Evolutionary conservation across 768 basidiomycete genomes (phyloP).

Genomic region (Suillus ampliporus): DNA sequence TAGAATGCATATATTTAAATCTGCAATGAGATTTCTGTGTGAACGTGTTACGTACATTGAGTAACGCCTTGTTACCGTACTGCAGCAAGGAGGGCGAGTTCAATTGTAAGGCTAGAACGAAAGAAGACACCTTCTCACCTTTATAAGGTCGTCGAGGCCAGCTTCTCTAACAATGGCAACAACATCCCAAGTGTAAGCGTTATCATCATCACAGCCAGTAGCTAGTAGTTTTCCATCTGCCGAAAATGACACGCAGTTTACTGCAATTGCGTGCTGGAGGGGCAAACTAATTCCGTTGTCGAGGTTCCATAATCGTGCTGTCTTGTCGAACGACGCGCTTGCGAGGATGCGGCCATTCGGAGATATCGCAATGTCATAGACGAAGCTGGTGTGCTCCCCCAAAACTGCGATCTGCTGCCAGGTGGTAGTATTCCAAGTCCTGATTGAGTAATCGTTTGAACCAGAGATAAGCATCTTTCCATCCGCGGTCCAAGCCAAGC

Average conservation of each 20-base stretch:
- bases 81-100: not conserved
- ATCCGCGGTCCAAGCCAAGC: not conserved
- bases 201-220: not conserved
- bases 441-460: not conserved
- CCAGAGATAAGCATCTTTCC: conserved; percentile 6
- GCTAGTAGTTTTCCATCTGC: not conserved
- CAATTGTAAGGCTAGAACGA: not conserved
- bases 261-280: not conserved
- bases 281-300: not conserved
- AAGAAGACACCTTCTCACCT: not conserved
- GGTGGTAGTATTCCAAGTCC: not conserved
- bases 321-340: conserved; percentile 14
- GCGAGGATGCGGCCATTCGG: conserved; percentile 6
- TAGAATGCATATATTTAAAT: not conserved
- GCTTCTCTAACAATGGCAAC: not conserved
- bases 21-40: not conserved
- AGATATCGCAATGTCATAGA: conserved; percentile 3
- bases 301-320: conserved; percentile 3
- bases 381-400: not conserved
- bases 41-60: not conserved
- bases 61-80: not conserved
- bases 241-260: not conserved
- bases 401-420: not conserved
- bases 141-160: not conserved
- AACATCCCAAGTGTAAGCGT: not conserved